Percentiles rank a stretch among this genome's conserved stretches.
phyloP scores from a whole-genome alignment of 345 rosid genomes.

The Moricandia arvensis region DNA sequence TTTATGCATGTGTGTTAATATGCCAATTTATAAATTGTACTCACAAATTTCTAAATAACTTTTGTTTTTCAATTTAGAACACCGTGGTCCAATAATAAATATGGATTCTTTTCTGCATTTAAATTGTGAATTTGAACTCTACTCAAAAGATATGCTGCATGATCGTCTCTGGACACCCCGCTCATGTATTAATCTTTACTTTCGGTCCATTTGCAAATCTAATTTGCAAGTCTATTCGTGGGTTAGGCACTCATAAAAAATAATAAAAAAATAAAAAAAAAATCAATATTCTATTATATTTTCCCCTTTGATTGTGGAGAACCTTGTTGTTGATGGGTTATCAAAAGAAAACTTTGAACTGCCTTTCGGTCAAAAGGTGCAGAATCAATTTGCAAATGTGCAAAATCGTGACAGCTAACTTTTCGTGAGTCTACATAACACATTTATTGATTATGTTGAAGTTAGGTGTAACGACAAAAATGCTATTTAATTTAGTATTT shows the following conservation, averaged over 20 bases:
- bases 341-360: constrained; percentile 5
- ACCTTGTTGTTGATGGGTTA: constrained; percentile 3
- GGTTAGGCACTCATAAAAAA: too few species aligned
- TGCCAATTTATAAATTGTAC: neutral
- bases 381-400: constrained; percentile 11
- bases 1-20: neutral
- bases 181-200: too few species aligned
- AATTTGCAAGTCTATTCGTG: too few species aligned
- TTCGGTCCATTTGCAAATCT: too few species aligned
- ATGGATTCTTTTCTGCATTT: too few species aligned
- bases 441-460: neutral
- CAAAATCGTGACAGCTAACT: constrained; percentile 33
- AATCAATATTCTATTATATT: neutral
- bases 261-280: too few species aligned
- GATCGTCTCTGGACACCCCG: too few species aligned
- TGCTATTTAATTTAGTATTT: constrained; percentile 21
- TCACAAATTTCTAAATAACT: neutral
- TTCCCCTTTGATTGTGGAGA: constrained; percentile 18
- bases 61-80: too few species aligned
- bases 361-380: constrained; percentile 32
- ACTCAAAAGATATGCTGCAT: too few species aligned
- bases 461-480: constrained; percentile 25
- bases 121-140: too few species aligned
- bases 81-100: too few species aligned
- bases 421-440: constrained; percentile 20